Evolutionary conservation across 2,329 filamentous ascomycete species (phyloP).

Genomic region (Nigrospora osmanthi): DNA sequence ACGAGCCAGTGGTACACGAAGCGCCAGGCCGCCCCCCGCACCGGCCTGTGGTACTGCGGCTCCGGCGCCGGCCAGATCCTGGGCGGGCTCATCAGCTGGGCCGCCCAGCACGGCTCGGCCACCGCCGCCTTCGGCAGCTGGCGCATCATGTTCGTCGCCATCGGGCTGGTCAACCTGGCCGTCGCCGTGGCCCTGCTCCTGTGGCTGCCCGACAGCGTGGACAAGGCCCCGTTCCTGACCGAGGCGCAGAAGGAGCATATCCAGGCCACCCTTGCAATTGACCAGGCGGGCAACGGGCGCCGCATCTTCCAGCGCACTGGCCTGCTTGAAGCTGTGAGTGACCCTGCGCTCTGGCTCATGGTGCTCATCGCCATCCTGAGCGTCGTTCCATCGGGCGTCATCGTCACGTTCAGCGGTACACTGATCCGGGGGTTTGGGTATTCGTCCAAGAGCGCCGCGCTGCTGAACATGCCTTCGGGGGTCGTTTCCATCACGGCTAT

Average conservation of each 20-base stretch:
- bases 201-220: conserved; percentile 41
- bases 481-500: conserved; percentile 14
- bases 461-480: conserved; percentile 10
- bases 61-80: conserved; percentile 50
- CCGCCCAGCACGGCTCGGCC: conserved; percentile 40
- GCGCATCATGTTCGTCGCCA: conserved; percentile 41
- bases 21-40: conserved; percentile 55
- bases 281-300: conserved; percentile 50
- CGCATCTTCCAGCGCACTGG: conserved; percentile 40
- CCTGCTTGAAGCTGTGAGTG: conserved; percentile 30
- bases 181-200: conserved; percentile 31
- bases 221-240: conserved; percentile 31
- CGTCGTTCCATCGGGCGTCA: conserved; percentile 26
- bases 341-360: conserved; percentile 25
- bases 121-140: conserved; percentile 24
- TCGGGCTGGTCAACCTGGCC: conserved; percentile 36
- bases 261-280: conserved; percentile 45
- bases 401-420: conserved; percentile 12
- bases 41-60: conserved; percentile 57
- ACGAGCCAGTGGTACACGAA: conserved; percentile 69
- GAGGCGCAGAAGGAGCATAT: conserved; percentile 34
- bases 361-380: conserved; percentile 26
- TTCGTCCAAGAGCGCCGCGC: conserved; percentile 5
- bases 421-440: conserved; percentile 9
- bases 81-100: conserved; percentile 39